Percentiles rank a stretch among this genome's conserved stretches.
These are phyloP conservation scores for Kwoniella europaea DNA, from an alignment of 768 basidiomycete species.

Conservation along the genomic window DNA sequence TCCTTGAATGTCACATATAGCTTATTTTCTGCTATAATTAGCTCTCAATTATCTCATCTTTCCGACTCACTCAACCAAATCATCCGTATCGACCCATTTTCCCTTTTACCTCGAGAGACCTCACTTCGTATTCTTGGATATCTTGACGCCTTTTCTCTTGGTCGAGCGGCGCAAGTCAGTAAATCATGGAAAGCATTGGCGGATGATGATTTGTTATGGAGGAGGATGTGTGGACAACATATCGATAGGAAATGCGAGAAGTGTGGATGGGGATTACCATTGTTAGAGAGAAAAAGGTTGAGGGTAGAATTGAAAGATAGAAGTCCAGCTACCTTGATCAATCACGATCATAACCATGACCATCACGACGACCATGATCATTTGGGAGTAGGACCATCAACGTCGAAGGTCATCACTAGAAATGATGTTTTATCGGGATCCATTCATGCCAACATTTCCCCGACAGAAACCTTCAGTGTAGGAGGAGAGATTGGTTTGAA, in stretches of 20 bases:
- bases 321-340: constrained; percentile 42
- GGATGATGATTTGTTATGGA: constrained; percentile 95
- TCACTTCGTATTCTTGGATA: constrained; percentile 81
- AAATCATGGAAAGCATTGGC: constrained; percentile 83
- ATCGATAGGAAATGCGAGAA: constrained; percentile 95
- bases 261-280: constrained; percentile 95
- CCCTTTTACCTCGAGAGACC: constrained; percentile 86
- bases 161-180: constrained; percentile 89
- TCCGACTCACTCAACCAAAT: constrained; percentile 88
- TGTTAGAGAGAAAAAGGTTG: constrained; percentile 67
- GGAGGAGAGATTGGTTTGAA: constrained; percentile 12
- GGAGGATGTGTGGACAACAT: constrained; percentile 95
- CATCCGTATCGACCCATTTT: constrained; percentile 94
- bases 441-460: not conserved
- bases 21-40: not conserved
- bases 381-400: constrained; percentile 12
- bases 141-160: constrained; percentile 90
- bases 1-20: not conserved
- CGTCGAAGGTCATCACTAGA: constrained; percentile 37
- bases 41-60: constrained; percentile 91
- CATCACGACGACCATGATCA: constrained; percentile 18
- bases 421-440: constrained; percentile 34
- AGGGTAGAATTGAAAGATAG: constrained; percentile 51
- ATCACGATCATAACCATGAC: constrained; percentile 37
- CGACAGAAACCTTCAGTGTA: constrained; percentile 2